phyloP scores from a whole-genome alignment of 73 alveolate genomes.

The Tetrahymena thermophila region DNA sequence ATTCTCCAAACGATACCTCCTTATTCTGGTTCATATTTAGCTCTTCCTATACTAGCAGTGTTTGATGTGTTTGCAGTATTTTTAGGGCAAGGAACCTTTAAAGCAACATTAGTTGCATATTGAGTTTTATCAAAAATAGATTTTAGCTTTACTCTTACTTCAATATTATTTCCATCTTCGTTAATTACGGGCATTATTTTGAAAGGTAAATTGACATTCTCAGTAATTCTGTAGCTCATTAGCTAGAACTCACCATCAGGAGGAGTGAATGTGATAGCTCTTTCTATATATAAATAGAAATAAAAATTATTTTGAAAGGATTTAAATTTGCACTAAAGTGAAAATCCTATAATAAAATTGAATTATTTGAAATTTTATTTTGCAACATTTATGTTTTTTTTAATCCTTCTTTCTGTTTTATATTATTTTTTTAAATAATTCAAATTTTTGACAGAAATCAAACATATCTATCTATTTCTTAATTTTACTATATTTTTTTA shows the following conservation, averaged over 20 bases:
- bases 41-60: conserved; percentile 90
- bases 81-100: conserved; percentile 91
- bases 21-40: conserved; percentile 90
- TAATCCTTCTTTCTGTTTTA: neutral
- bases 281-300: conserved; percentile 26
- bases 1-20: conserved; percentile 87
- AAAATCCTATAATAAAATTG: too few species aligned
- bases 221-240: conserved; percentile 87
- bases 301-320: neutral
- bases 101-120: conserved; percentile 80
- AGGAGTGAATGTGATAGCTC: conserved; percentile 94
- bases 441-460: neutral
- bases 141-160: conserved; percentile 78
- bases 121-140: conserved; percentile 84
- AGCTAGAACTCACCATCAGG: conserved; percentile 95
- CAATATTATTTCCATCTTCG: conserved; percentile 76
- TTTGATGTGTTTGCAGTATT: conserved; percentile 77
- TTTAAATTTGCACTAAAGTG: neutral
- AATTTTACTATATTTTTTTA: neutral
- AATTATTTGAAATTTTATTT: too few species aligned
- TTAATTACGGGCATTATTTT: conserved; percentile 82
- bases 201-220: conserved; percentile 88
- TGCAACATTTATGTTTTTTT: too few species aligned
- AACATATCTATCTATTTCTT: neutral
- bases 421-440: neutral